Evolutionary conservation across 306 rosid genomes (phyloP), one percentile per base, ranked within the genome.

Genomic region (Cucumis sativus): DNA sequence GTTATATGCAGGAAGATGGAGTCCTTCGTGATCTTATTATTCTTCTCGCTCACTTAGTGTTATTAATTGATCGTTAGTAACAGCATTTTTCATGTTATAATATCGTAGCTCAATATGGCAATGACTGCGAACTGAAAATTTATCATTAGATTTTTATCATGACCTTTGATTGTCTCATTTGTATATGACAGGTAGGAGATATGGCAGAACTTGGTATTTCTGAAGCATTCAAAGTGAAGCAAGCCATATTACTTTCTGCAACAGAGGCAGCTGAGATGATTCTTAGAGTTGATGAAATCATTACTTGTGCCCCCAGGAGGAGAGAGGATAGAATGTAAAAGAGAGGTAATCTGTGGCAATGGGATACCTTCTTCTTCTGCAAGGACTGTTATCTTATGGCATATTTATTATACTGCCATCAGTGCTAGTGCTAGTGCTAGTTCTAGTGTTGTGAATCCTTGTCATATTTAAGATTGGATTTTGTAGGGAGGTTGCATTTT

Each of bases 191-290:
- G 98, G 97, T 96, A 8, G 99, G 99, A 71, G 91, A 96, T 84
- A 92, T 96, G 98, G 88, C 89, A 3, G 93, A 83, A 65, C 80
- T 80, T 35, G 99, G 99, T 13, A 96, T 92, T 41, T 88, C 82
- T 30, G 99, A 96, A 85, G 75, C 98, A 8, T 95, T 95, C 83
- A 90, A 92, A 84, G 98, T 92, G 57, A 95, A 95, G 92, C 97
- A 92, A 57, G 97, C 99, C 41, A 88, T 95, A 40, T 82, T 95
- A 86, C 90, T 92, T 35, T 96, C 99, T 67, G 85, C 99, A 15
- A 96, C 98, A 10, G 99, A 92, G 88, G 99, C 98, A 14, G 93
- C 96, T 76, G 99, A 92, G 85, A 96, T 95, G 99, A 90, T 95
- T 82, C 99, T 95, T 47, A 86, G 99, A 84, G 98, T 95, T 65